Evolutionary conservation across 2,329 filamentous ascomycete genomes (phyloP), one percentile per base, ranked within the genome.

Genomic region (Teratosphaeria destructans): DNA sequence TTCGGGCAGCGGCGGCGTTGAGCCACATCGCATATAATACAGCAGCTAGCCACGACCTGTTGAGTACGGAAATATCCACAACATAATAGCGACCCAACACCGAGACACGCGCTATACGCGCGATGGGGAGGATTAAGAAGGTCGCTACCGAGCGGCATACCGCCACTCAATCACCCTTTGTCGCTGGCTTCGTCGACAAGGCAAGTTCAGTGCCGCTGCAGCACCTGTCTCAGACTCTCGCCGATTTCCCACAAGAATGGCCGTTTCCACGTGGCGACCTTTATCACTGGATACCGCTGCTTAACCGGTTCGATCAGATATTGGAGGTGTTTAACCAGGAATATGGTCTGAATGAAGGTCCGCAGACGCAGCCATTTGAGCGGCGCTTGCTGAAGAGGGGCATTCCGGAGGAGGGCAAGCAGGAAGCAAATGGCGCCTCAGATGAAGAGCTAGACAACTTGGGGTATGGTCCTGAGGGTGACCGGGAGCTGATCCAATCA

Each of bases 271-370:
- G 93, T 73, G 95, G 94, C 62, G 94, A 99, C 73, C 79, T 97
- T 34, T 97, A 97, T 73, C 93, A 99, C 79, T 99, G 95, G 95
- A 96, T 99, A 66, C 87, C 89, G 32, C 82, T 96, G 27, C 78
- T 99, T 61, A 95, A 99, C 74, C 87, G 91, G 60, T 97, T 99
- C 74, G 94, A 99, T 75, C 84, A 83, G 69, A 85, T 97, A 64
- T 78, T 99, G 49, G 90, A 95, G 67, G 79, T 84, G 47, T 91
- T 95, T 72, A 90, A 86, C 73, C 81, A 83, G 59, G 86, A 85
- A 64, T 99, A 99, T 76, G 85, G 85, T 62, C 79, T 99, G 59
- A 84, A 85, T 62, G 82, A 87, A 60, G 90, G 90, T 0, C 90
- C 91, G 1, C 95, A 99, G 75, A 83, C 80, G 54, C 82, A 85